phyloP scores from a whole-genome alignment of 1,284 basidiomycete genomes.

The Neotropicomus parvogracilis region DNA sequence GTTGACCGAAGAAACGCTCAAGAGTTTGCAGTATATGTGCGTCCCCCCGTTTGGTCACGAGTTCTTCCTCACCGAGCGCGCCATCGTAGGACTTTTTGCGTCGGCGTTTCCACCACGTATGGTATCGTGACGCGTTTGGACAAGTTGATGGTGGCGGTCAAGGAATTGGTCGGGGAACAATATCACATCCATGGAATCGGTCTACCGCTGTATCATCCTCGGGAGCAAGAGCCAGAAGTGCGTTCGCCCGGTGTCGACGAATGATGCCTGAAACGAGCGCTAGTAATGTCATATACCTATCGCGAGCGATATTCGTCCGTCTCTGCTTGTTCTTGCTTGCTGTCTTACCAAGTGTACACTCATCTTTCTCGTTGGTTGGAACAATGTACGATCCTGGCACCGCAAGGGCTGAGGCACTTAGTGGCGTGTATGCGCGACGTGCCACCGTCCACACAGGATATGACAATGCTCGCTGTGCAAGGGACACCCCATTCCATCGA shows the following conservation, averaged over 20 bases:
- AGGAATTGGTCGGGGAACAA: constrained; percentile 78
- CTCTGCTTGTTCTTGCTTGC: not conserved
- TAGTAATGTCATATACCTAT: not conserved
- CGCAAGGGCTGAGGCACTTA: too few species aligned
- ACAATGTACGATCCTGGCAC: too few species aligned
- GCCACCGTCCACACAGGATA: too few species aligned
- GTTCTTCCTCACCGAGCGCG: not conserved
- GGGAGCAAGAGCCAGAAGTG: constrained; percentile 11
- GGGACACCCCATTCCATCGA: too few species aligned
- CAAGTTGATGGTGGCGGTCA: constrained; percentile 69
- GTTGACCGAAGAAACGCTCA: constrained; percentile 61
- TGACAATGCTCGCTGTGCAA: too few species aligned
- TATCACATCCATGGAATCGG: constrained; percentile 74
- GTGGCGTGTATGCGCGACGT: too few species aligned
- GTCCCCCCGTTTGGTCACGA: constrained; percentile 21
- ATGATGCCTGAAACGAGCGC: not conserved
- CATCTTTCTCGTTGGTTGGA: not conserved
- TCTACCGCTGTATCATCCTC: constrained; percentile 25
- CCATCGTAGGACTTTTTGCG: constrained; percentile 59
- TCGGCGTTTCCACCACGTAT: constrained; percentile 71
- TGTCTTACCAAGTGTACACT: not conserved
- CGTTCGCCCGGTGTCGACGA: constrained; percentile 9
- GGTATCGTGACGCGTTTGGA: constrained; percentile 66
- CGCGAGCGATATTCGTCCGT: not conserved
- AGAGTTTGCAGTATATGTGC: constrained; percentile 68